Conservation (phyloP, 2,329 filamentous ascomycete species). For the Neoarthrinium moseri region DNA sequence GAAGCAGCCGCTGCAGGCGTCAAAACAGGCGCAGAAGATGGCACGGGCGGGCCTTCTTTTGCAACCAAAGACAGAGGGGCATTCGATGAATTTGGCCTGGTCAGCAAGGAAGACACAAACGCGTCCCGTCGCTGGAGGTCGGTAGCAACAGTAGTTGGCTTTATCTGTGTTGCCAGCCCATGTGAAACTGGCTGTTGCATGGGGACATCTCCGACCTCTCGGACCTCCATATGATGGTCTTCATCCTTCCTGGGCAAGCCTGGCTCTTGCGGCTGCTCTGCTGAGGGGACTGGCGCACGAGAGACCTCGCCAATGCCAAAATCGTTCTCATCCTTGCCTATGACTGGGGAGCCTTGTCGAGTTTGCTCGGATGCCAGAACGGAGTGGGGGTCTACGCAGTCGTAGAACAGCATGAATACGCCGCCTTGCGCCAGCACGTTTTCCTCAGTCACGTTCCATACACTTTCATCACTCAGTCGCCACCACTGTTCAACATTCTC, state of each 20-base stretch:
- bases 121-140: background rate
- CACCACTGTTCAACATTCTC: conserved; percentile 64
- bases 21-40: background rate
- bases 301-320: too few relatives aligned
- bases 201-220: background rate
- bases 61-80: background rate
- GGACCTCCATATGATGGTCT: too few relatives aligned
- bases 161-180: background rate
- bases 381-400: conserved; percentile 60
- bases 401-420: conserved; percentile 98
- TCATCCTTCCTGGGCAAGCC: too few relatives aligned
- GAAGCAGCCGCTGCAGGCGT: background rate
- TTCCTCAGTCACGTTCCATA: conserved; percentile 70
- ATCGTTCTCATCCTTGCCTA: too few relatives aligned
- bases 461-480: conserved; percentile 86
- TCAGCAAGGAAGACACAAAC: conserved; percentile 1
- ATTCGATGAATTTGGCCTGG: conserved; percentile 1
- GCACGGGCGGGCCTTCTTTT: too few relatives aligned
- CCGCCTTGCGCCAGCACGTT: conserved; percentile 73
- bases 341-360: background rate
- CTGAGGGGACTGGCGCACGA: too few relatives aligned
- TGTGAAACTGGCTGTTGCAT: background rate
- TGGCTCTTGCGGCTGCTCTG: too few relatives aligned
- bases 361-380: conserved; percentile 33
- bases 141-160: background rate